Evolutionary conservation across 2,329 filamentous ascomycete species (phyloP), one percentile per base, ranked within the genome.

Genomic region (Colletotrichum kahawae): DNA sequence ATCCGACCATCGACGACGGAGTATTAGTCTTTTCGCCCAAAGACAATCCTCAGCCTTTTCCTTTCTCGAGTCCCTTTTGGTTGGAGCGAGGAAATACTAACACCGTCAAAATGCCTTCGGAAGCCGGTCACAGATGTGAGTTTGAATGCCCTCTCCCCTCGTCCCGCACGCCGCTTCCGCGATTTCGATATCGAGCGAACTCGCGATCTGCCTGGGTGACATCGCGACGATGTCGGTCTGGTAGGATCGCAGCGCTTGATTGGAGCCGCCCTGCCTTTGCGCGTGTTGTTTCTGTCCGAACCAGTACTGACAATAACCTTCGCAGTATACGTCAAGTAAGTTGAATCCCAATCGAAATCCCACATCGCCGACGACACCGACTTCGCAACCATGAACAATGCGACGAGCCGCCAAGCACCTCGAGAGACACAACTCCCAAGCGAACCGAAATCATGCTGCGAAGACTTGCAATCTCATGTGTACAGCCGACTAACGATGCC

Each of bases 41-140:
- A 86, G 85, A 86, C 84, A 83, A 82, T 84, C 82, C 81, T 80
- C 80, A 80, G 80, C 83, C 82, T 82, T 67, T 80, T 85, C 82
- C 82, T 83, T 84, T 81, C 82, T 80, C 80, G 80, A 75, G 81
- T 83, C 82, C 81, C 83, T 80, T 81, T 84, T 82, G 85, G 84
- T 87, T 84, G 83, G 85, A 87, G 86, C 86, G 86, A 83, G 83
- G 83, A 83, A 84, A 84, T 21, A 83, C 80, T 82, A 82, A 82
- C 79, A 82, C 85, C 88, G 88, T 89, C 93, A 95, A 92, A 88
- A 97, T 97, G 94, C 92, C 93, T 94, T 93, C 94, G 85, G 94
- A 95, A 92, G 90, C 93, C 86, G 94, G 94, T 89, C 94, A 96
- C 93, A 92, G 94, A 94, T 90, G 94, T 96, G 89, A 94, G 94